Evolutionary conservation across 495 filamentous ascomycete species (phyloP), one percentile per base, ranked within the genome.

Genomic region (Durotheca rogersii): DNA sequence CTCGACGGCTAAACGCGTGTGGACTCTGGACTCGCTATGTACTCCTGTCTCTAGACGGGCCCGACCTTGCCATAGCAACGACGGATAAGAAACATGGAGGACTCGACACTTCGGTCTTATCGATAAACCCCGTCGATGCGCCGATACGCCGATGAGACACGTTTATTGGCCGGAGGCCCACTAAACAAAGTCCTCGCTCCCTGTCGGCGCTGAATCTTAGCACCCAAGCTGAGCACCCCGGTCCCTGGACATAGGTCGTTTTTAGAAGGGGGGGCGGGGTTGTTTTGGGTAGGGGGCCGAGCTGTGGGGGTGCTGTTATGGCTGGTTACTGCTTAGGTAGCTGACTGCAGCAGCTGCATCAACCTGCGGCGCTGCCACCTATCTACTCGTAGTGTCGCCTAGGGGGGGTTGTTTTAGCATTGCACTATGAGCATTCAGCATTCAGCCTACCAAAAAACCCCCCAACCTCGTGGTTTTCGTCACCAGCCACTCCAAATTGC

Each of bases 391-490:
- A n/a, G n/a, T n/a, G n/a, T n/a, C n/a, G n/a, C n/a, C n/a, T n/a
- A n/a, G n/a, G n/a, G n/a, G n/a, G 29, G 34, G 43, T 9, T 27
- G 4, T 27, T 27, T 27, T 9, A 27, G 9, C 10, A 12, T 16
- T 40, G n/a, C n/a, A n/a, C n/a, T n/a, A n/a, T n/a, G n/a, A n/a
- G n/a, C n/a, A n/a, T n/a, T n/a, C n/a, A n/a, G n/a, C n/a, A n/a
- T 50, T 49, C 14, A 47, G 40, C 55, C 55, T 53, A 58, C 55
- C 55, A 58, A 38, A 53, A 18, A 36, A 9, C 4, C n/a, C 23
- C 35, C 56, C 56, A 59, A 59, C 56, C 56, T 59, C 56, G 54
- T 59, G 53, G 33, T 59, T 59, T 59, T 59, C 50, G 40, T 59
- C 56, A 54, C 56, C 56, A 59, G 56, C 56, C 56, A 59, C 56